Evolutionary conservation across 2,329 filamentous ascomycete genomes (phyloP), one percentile per base, ranked within the genome.

Genomic region (Pestalotiopsis sp.): DNA sequence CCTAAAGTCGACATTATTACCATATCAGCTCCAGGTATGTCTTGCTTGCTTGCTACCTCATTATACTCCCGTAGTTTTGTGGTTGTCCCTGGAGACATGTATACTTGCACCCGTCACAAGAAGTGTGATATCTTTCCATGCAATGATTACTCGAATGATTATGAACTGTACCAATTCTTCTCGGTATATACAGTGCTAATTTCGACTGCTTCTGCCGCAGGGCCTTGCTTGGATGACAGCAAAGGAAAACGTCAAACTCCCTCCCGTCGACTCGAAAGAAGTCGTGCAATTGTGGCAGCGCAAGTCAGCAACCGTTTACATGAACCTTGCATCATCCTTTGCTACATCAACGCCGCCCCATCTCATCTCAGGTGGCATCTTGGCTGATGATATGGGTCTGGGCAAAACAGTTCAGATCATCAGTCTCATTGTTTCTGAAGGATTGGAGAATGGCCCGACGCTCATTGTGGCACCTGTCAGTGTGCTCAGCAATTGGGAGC

Each of bases 341-440:
- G 86, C 89, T 11, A 89, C 86, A 9, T 79, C 77, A 0, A 79
- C 78, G 2, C 79, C 85, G 1, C 93, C 93, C 0, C 79, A 82
- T 0, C 84, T 97, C 25, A 89, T 93, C 6, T 93, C 90, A 64
- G 94, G 94, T 20, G 94, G 94, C 39, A 94, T 97, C 64, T 85
- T 97, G 9, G 93, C 94, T 2, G 94, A 97, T 77, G 94, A 97
- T 74, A 97, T 97, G 95, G 94, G 94, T 3, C 81, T 97, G 4
- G 94, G 94, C 27, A 97, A 97, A 82, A 97, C 94, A 0, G 85
- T 97, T 9, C 92, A 97, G 77, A 87, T 94, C 62, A 95, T 97
- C 73, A 92, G 93, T 66, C 81, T 97, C 45, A 91, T 97, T 67
- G 81, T 95, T 64, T 83, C 83, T 17, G 74, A 79, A 3, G 85